Base-by-base conservation (phyloP, 495 filamentous ascomycete genomes). In the Durotheca rogersii region DNA sequence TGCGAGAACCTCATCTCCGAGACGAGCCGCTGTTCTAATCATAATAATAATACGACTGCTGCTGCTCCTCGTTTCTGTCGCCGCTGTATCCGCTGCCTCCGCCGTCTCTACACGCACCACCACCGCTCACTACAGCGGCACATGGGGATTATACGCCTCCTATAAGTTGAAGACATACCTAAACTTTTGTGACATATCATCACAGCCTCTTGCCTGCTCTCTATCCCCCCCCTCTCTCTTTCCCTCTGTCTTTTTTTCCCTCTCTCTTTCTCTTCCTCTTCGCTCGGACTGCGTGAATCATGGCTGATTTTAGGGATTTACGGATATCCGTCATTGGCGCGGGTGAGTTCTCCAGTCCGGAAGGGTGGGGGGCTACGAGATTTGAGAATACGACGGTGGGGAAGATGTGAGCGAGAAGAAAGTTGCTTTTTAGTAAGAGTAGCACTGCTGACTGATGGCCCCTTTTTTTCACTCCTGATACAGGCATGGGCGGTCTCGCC, bases 401-500 rank as follows among this genome's bases (percentile, higher is more conserved):
- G n/a, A n/a, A n/a, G n/a, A n/a, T n/a, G n/a, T n/a, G n/a, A n/a
- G n/a, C n/a, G n/a, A n/a, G n/a, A n/a, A n/a, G n/a, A n/a, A n/a
- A n/a, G n/a, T n/a, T n/a, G n/a, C n/a, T n/a, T n/a, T n/a, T n/a
- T n/a, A n/a, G 9, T 27, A 9, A 27, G 9, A 4, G 23, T 4
- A 27, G 23, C 4, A 9, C 23, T 4, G 23, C 23, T 4, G 9
- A 27, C 23, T 27, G 23, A 27, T 9, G 4, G 23, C 23, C 4
- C 4, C 23, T 32, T 34, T 49, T 17, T 7, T 27, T 16, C n/a
- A n/a, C n/a, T n/a, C n/a, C 23, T 19, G 16, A 39, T 3, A 45
- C 57, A 85, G 87, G 87, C 44, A 90, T 90, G 86, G 87, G 86
- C 19, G 87, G 87, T 21, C 70, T 91, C 27, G 82, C 86, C 32